phyloP scores from a whole-genome alignment of 1,284 basidiomycete species.

The Marasmius oreades region DNA sequence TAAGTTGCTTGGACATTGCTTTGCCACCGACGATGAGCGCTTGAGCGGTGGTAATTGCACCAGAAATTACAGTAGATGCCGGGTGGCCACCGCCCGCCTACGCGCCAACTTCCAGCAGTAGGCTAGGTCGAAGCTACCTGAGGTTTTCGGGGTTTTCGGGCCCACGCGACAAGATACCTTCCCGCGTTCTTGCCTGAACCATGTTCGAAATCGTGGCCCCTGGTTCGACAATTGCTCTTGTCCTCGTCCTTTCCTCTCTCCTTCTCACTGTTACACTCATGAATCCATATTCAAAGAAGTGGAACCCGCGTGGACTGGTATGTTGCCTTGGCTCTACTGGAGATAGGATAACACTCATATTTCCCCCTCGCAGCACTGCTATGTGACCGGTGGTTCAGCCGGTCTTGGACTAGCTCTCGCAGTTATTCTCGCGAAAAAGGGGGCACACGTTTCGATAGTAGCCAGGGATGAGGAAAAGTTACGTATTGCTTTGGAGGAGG shows the following conservation, averaged over 20 bases:
- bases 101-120: no score
- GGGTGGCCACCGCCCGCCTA: no score
- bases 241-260: background rate
- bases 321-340: background rate
- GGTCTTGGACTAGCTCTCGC: slow-evolving; percentile 79
- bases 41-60: no score
- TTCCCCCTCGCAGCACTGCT: slow-evolving; percentile 52
- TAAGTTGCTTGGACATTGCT: no score
- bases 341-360: background rate
- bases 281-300: background rate
- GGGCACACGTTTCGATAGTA: slow-evolving; percentile 81
- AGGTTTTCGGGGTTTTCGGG: no score
- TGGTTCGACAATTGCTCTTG: background rate
- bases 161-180: no score
- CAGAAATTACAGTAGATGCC: no score
- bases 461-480: slow-evolving; percentile 67
- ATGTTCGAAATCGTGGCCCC: background rate
- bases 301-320: background rate
- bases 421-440: slow-evolving; percentile 60
- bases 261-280: background rate
- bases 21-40: no score
- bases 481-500: slow-evolving; percentile 48
- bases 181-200: background rate
- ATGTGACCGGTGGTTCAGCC: slow-evolving; percentile 78
- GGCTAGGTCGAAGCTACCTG: no score